Base-by-base conservation (phyloP, 192 early-diverging fungal genomes). In the Dispira parvispora region DNA sequence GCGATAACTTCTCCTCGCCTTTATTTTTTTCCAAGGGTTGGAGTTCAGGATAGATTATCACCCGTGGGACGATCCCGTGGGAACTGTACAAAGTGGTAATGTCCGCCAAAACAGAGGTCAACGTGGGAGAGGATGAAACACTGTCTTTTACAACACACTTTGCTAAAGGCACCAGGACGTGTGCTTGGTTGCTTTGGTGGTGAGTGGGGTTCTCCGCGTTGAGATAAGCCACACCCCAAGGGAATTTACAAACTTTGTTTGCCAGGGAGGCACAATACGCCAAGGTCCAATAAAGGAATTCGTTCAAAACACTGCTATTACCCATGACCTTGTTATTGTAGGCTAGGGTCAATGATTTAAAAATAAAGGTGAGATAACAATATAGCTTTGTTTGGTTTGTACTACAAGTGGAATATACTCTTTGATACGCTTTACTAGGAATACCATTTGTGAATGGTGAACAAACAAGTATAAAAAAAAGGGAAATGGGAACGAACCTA, bases 131-230 rank as follows among this genome's bases (percentile, higher is more conserved):
- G 25, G 3, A 3, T 28, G 12, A 21, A 25, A 55, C 3, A 25
- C 21, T 23, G 53, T 18, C 53, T 21, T 28, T 23, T 13, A 13
- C 3, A 28, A 3, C 53, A 21, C 8, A 3, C 13, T 14, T 18
- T 3, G 9, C 2, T 3, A 26, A 25, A 18, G 53, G 28, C 53
- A 28, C 16, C 53, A 28, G 21, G 3, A 55, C 53, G 23, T 55
- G 53, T 21, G 18, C 53, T 21, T 55, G 53, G 53, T 55, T 55
- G 53, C 53, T 55, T 25, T 55, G 53, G 53, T 55, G 53, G 21
- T 55, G 53, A 28, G 53, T 55, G 3, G 53, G 53, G 25, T 55
- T 55, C 25, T 21, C 16, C 1, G 53, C 20, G 53, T 55, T 55
- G 12, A 13, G 12, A 28, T 23, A 55, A 0, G 28, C 12, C 12